These are phyloP conservation scores for Volvox africanus DNA, from an alignment of 139 green algal genomes.

Conservation along the genomic window DNA sequence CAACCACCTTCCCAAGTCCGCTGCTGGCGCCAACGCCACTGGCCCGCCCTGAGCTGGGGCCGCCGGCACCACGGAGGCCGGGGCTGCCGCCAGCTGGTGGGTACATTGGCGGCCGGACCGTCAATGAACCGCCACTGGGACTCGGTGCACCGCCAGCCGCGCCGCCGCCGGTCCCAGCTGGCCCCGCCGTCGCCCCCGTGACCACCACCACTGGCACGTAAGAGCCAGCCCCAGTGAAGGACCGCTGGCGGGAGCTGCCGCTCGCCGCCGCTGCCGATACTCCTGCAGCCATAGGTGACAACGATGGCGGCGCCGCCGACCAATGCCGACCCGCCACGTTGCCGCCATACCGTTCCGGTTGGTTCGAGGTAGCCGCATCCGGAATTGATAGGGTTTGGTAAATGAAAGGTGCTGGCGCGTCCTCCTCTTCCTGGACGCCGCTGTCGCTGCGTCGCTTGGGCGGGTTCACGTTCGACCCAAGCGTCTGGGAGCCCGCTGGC, in stretches of 20 bases:
- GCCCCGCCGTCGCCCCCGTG: background rate
- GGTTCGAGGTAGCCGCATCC: background rate
- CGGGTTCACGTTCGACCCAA: too few species aligned
- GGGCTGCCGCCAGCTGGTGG: background rate
- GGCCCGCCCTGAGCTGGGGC: background rate
- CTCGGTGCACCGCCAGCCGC: background rate
- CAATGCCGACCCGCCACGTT: background rate
- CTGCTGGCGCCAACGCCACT: background rate
- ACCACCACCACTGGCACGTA: background rate
- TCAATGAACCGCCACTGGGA: background rate
- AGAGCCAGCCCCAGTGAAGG: background rate
- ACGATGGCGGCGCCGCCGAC: background rate
- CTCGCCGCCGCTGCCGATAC: background rate
- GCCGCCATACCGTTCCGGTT: background rate
- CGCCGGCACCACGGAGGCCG: background rate
- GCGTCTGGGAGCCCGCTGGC: background rate
- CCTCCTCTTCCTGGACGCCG: background rate
- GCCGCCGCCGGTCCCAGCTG: background rate
- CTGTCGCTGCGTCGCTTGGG: background rate
- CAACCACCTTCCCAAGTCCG: background rate
- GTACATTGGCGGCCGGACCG: background rate
- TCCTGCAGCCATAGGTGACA: background rate
- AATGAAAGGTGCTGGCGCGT: background rate
- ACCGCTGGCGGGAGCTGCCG: constrained; percentile 7
- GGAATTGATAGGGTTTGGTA: background rate